Conservation (phyloP, 2,329 filamentous ascomycete species). For the Zalaria sp. region DNA sequence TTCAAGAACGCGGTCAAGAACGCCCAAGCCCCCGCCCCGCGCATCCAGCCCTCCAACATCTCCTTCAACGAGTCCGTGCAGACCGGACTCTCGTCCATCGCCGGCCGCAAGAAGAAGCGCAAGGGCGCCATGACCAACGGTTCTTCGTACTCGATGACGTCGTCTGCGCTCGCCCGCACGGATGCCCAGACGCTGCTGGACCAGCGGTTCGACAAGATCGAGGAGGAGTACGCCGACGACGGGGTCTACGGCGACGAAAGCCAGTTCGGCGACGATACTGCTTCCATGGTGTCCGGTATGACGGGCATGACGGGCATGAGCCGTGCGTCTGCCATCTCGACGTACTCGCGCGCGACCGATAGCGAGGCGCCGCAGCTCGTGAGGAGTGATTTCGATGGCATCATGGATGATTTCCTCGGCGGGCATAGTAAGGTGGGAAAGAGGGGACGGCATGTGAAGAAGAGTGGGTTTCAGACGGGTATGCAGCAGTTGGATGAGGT, state of each 20-base stretch:
- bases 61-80: slow-evolving; percentile 56
- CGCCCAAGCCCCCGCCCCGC: slow-evolving; percentile 29
- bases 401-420: slow-evolving; percentile 87
- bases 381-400: slow-evolving; percentile 68
- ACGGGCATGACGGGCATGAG: slow-evolving; percentile 27
- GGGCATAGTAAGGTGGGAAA: slow-evolving; percentile 51
- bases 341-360: slow-evolving; percentile 18
- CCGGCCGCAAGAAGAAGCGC: slow-evolving; percentile 78
- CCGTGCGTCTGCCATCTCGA: slow-evolving; percentile 15
- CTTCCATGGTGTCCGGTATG: slow-evolving; percentile 32
- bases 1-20: slow-evolving; percentile 53
- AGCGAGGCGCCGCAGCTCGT: slow-evolving; percentile 37
- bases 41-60: not conserved
- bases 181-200: slow-evolving; percentile 78
- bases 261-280: slow-evolving; percentile 21
- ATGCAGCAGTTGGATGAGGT: slow-evolving; percentile 87
- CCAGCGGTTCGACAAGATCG: slow-evolving; percentile 77
- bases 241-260: slow-evolving; percentile 24
- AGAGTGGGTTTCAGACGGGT: slow-evolving; percentile 66
- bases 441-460: slow-evolving; percentile 53
- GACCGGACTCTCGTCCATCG: slow-evolving; percentile 56
- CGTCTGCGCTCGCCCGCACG: slow-evolving; percentile 72
- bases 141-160: slow-evolving; percentile 84
- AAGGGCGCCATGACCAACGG: slow-evolving; percentile 85
- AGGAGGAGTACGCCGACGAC: slow-evolving; percentile 60